phyloP scores from a whole-genome alignment of 306 rosid species.

The Hippophae tibetana region DNA sequence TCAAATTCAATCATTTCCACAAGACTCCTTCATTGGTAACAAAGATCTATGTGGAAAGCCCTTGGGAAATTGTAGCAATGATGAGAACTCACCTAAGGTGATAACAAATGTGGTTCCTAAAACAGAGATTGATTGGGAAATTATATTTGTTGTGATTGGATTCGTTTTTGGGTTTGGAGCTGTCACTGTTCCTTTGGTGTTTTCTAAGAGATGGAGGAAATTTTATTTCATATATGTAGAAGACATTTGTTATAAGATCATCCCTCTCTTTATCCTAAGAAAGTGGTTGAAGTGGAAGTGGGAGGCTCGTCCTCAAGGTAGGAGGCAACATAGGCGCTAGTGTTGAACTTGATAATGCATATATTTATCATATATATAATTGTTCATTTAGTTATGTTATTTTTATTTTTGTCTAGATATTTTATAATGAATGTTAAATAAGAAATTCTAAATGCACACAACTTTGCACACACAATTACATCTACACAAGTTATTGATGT shows the following conservation, averaged over 20 bases:
- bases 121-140: background rate
- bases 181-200: background rate
- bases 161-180: background rate
- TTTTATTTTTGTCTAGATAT: too few species aligned
- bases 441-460: too few species aligned
- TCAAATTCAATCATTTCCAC: background rate
- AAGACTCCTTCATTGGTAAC: background rate
- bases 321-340: too few species aligned
- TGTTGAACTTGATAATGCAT: too few species aligned
- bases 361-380: too few species aligned
- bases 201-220: background rate
- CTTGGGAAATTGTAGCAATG: background rate
- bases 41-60: background rate
- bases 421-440: too few species aligned
- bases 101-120: background rate
- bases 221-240: background rate
- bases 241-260: background rate
- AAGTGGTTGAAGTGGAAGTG: background rate
- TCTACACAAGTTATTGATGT: too few species aligned
- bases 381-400: too few species aligned
- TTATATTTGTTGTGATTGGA: background rate
- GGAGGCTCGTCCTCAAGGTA: background rate
- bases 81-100: background rate
- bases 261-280: background rate
- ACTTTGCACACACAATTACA: too few species aligned